These are phyloP conservation scores for Bremia lactucae DNA, from an alignment of 352 stramenopile genomes.

Conservation along the genomic window DNA sequence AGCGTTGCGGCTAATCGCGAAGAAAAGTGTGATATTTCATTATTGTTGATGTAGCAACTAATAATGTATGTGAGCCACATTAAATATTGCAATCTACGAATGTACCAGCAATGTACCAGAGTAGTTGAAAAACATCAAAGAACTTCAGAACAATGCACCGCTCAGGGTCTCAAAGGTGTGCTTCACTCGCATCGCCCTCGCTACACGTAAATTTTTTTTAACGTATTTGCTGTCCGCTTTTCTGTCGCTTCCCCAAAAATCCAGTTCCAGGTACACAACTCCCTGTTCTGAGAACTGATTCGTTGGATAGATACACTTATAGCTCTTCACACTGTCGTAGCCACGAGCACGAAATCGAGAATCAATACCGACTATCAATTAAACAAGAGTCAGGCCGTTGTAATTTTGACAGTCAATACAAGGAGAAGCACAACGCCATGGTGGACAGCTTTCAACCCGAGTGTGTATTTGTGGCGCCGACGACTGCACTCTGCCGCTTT, in stretches of 20 bases:
- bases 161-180: conserved; percentile 13
- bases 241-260: too few relatives aligned
- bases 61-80: too few relatives aligned
- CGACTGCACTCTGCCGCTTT: conserved; percentile 51
- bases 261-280: too few relatives aligned
- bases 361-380: conserved; percentile 7
- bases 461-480: conserved; percentile 5
- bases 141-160: conserved; percentile 14
- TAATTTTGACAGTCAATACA: conserved; percentile 1
- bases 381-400: conserved; percentile 1
- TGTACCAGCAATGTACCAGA: too few relatives aligned
- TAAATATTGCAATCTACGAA: too few relatives aligned
- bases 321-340: conserved; percentile 1
- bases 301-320: too few relatives aligned
- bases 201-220: neutral
- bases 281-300: too few relatives aligned
- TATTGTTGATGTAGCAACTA: too few relatives aligned
- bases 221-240: neutral
- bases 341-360: conserved; percentile 5
- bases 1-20: too few relatives aligned
- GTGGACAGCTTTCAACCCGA: neutral
- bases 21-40: too few relatives aligned
- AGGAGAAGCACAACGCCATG: conserved; percentile 10
- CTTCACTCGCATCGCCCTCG: neutral
- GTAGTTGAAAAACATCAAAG: too few relatives aligned